Base-by-base conservation (phyloP, 495 filamentous ascomycete genomes). In the Ramalina intermedia region DNA sequence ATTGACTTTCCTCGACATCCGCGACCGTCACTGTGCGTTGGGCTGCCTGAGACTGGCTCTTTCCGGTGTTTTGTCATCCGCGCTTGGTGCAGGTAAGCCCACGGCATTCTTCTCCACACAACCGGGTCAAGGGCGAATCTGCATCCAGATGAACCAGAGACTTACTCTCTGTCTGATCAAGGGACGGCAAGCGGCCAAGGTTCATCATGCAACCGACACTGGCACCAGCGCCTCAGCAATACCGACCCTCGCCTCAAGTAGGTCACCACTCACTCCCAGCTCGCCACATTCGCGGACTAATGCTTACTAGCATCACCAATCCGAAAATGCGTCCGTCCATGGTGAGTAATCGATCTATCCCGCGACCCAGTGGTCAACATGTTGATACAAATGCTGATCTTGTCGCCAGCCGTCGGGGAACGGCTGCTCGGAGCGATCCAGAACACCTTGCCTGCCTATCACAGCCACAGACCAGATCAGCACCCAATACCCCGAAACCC, bases 141-240 rank as follows among this genome's bases (percentile, higher is more conserved):
- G 29, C 8, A 13, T 33, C 7, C 29, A 33, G 29, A 33, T 33
- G 7, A 33, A 33, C 12, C 29, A 33, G 5, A 13, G 29, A 33
- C 29, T 33, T 33, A 33, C 29, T 33, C 29, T 9, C 29, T 7
- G 12, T 33, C 5, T 33, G 8, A 33, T 13, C 29, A 33, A 7
- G 12, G 29, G 29, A 33, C 29, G 29, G 29, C 5, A 33, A 33
- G 3, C 7, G 29, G 29, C 29, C 29, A 33, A 11, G 29, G 12
- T 33, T 33, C 44, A 37, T 17, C 20, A 76, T 76, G 73, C 73
- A 76, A 62, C 71, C 72, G 52, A 65, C 68, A 59, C 61, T 76
- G 61, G 72, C 72, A 46, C 72, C 72, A 66, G 72, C 72, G 57
- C 73, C 72, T 60, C 73, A 75, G 66, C 71, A 70, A 61, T 73